A percentile compares a stretch with the other conserved stretches of the same genome.
These are phyloP conservation scores for Davidsoniella neocaledoniae DNA, from an alignment of 2,329 filamentous ascomycete genomes.

Conservation along the genomic window DNA sequence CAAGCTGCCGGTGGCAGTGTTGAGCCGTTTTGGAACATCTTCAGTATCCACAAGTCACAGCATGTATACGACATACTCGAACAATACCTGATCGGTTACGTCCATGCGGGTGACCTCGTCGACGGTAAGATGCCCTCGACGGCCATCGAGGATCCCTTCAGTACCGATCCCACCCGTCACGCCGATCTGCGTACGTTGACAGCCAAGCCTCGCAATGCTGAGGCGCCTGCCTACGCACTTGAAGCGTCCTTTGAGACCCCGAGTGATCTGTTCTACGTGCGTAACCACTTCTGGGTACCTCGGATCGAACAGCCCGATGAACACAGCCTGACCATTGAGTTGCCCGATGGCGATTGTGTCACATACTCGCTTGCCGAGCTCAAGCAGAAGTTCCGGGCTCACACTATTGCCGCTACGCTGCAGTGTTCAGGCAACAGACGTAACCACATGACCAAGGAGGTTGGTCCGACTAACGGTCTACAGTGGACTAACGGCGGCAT, in stretches of 20 bases:
- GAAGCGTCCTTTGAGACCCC: constrained; percentile 35
- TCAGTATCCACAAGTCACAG: constrained; percentile 48
- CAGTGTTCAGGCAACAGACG: constrained; percentile 46
- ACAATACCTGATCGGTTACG: constrained; percentile 45
- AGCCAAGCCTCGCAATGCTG: constrained; percentile 42
- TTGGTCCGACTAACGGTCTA: constrained; percentile 35
- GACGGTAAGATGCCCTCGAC: constrained; percentile 36
- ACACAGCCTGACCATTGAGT: constrained; percentile 35
- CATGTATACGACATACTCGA: constrained; percentile 48
- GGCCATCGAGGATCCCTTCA: constrained; percentile 43
- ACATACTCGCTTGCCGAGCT: constrained; percentile 38
- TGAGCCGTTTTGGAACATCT: constrained; percentile 55
- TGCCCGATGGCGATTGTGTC: constrained; percentile 35
- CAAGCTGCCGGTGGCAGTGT: constrained; percentile 47
- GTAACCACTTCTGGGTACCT: constrained; percentile 50
- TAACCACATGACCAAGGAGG: constrained; percentile 36
- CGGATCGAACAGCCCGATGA: constrained; percentile 22
- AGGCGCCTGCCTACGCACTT: constrained; percentile 35
- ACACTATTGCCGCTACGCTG: constrained; percentile 36
- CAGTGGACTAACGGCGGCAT: constrained; percentile 45
- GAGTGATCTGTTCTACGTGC: constrained; percentile 39
- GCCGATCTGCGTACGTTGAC: constrained; percentile 33
- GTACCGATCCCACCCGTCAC: constrained; percentile 35
- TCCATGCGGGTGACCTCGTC: constrained; percentile 42
- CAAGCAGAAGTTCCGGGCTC: constrained; percentile 31